Evolutionary conservation across 305 asterid species (phyloP).

Genomic region (Solanum chacoense): DNA sequence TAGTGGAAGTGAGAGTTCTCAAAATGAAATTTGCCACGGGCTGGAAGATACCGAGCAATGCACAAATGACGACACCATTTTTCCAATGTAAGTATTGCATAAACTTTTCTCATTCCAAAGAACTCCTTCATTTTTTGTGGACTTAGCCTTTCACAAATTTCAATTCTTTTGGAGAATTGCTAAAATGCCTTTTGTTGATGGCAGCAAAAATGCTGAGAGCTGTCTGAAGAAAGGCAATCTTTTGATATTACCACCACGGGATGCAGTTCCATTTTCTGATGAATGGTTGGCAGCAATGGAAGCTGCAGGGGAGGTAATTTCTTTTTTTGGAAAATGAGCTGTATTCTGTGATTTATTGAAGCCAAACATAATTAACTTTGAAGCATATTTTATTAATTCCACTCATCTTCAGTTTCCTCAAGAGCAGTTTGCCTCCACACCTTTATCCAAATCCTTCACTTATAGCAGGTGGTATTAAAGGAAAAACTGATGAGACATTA

Average conservation of each 20-base stretch:
- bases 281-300: conserved; percentile 96
- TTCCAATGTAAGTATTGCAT: conserved; percentile 28
- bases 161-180: not conserved
- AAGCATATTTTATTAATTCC: not conserved
- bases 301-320: conserved; percentile 95
- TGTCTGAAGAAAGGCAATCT: conserved; percentile 18
- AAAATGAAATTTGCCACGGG: conserved; percentile 13
- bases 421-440: not conserved
- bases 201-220: conserved; percentile 32
- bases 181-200: not conserved
- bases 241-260: conserved; percentile 36
- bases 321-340: not conserved
- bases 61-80: conserved; percentile 17
- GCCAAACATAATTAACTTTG: not conserved
- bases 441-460: not conserved
- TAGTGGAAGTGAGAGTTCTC: conserved; percentile 17
- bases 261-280: conserved; percentile 86
- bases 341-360: not conserved
- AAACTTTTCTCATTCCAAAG: not conserved
- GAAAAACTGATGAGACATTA: not conserved
- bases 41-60: conserved; percentile 10
- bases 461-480: not conserved
- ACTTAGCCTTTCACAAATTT: not conserved
- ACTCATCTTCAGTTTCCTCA: not conserved
- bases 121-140: not conserved